Percentiles rank a stretch among this genome's conserved stretches.
These are phyloP conservation scores for Ophiostoma piceae DNA, from an alignment of 2,329 filamentous ascomycete genomes.

Conservation along the genomic window DNA sequence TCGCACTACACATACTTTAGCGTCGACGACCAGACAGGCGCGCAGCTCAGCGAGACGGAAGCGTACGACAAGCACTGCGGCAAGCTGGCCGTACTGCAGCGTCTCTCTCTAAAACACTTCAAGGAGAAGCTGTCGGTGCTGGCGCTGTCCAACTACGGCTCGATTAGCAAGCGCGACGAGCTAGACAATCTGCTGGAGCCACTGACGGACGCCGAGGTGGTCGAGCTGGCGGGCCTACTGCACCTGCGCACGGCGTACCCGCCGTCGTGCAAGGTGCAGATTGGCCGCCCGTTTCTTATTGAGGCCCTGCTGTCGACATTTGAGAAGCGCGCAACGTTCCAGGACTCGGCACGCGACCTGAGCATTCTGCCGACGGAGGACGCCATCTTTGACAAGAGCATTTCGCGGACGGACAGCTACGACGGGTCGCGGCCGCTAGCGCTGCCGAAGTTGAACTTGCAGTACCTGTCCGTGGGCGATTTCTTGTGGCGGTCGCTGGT, in stretches of 20 bases:
- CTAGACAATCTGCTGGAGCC: conserved; percentile 68
- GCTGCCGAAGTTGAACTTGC: conserved; percentile 88
- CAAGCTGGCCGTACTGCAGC: conserved; percentile 70
- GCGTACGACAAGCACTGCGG: conserved; percentile 77
- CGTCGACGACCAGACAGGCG: conserved; percentile 84
- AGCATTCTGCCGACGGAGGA: conserved; percentile 79
- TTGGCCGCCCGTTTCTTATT: conserved; percentile 59
- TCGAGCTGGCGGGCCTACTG: conserved; percentile 62
- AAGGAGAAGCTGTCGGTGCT: conserved; percentile 87
- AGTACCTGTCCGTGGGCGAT: conserved; percentile 91
- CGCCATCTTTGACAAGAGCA: conserved; percentile 69
- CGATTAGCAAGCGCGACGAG: conserved; percentile 75
- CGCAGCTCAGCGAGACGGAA: conserved; percentile 65
- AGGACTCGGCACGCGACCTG: conserved; percentile 67
- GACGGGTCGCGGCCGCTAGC: conserved; percentile 82
- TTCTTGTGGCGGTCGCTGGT: conserved; percentile 95
- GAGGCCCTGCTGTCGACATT: conserved; percentile 71
- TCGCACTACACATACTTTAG: conserved; percentile 83
- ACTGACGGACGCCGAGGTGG: conserved; percentile 69
- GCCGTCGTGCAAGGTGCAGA: conserved; percentile 56
- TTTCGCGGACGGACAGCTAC: conserved; percentile 78
- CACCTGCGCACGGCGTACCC: conserved; percentile 82
- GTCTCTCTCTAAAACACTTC: conserved; percentile 73
- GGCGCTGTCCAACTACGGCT: conserved; percentile 85
- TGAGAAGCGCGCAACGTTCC: conserved; percentile 75